These are phyloP conservation scores for Ilyonectria mors-panacis DNA, from an alignment of 2,329 filamentous ascomycete species.

Conservation along the genomic window DNA sequence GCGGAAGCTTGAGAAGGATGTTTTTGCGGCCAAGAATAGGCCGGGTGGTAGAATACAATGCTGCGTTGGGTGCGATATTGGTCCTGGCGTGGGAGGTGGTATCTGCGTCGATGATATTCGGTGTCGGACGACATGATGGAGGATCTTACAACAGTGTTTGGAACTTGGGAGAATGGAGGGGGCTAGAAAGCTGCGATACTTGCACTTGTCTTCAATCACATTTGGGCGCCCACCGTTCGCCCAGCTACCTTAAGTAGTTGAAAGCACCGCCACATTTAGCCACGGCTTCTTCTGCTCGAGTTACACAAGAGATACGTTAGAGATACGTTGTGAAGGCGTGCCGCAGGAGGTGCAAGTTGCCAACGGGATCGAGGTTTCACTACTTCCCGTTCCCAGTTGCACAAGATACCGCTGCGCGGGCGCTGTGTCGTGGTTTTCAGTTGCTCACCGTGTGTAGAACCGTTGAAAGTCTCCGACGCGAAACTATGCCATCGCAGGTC, in stretches of 20 bases:
- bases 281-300: neutral
- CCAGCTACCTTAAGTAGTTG: neutral
- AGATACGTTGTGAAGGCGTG: neutral
- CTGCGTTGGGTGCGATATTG: neutral
- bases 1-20: constrained; percentile 37
- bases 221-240: neutral
- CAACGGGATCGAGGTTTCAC: neutral
- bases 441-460: neutral
- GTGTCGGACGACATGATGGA: neutral
- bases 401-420: neutral
- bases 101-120: too few relatives aligned
- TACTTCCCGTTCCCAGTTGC: neutral
- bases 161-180: neutral
- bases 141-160: neutral
- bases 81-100: neutral
- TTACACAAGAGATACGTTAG: neutral
- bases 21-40: constrained; percentile 39
- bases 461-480: neutral
- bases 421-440: neutral
- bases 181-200: neutral
- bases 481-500: neutral
- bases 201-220: neutral
- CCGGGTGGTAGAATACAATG: constrained; percentile 34
- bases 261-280: neutral
- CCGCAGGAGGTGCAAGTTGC: neutral